Conservation (phyloP, 1,139 yeast genomes). For the Spathaspora sp. region DNA sequence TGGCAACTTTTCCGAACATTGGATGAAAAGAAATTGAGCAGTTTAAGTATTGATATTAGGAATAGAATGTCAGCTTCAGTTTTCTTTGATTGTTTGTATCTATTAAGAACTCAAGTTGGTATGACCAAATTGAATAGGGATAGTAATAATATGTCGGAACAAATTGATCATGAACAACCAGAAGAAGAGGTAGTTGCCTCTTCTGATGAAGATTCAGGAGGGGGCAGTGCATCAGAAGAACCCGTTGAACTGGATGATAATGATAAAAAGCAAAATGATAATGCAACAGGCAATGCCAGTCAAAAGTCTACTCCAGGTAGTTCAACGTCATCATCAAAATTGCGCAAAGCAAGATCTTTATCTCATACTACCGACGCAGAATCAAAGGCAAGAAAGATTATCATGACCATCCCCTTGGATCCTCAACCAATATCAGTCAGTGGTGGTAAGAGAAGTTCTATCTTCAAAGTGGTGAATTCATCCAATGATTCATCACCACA, state of each 20-base stretch:
- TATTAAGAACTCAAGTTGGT: conserved; percentile 82
- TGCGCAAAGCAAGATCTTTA: conserved; percentile 45
- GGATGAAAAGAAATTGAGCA: conserved; percentile 40
- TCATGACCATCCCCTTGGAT: conserved; percentile 75
- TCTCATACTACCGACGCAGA: conserved; percentile 62
- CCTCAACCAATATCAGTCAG: conserved; percentile 66
- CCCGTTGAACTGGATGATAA: conserved; percentile 24
- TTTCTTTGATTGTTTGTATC: conserved; percentile 85
- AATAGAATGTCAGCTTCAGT: conserved; percentile 91
- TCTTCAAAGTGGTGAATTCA: conserved; percentile 40
- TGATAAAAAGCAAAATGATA: conserved; percentile 17
- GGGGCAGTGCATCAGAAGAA: conserved; percentile 18
- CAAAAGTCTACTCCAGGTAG: conserved; percentile 44
- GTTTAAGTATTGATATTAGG: conserved; percentile 56
- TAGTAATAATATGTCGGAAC: conserved; percentile 25
- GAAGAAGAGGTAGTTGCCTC: conserved; percentile 16
- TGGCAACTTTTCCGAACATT: conserved; percentile 80
- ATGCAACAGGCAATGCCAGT: conserved; percentile 16
- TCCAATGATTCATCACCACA: conserved; percentile 31
- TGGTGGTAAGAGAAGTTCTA: conserved; percentile 34
- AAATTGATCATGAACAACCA: conserved; percentile 16
- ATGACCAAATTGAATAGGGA: conserved; percentile 60
- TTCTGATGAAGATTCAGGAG: conserved; percentile 18
- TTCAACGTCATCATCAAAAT: conserved; percentile 28
- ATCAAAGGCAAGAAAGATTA: conserved; percentile 67